Base-by-base conservation (phyloP, 2,329 filamentous ascomycete genomes). In the Exutisphaerella laricina region DNA sequence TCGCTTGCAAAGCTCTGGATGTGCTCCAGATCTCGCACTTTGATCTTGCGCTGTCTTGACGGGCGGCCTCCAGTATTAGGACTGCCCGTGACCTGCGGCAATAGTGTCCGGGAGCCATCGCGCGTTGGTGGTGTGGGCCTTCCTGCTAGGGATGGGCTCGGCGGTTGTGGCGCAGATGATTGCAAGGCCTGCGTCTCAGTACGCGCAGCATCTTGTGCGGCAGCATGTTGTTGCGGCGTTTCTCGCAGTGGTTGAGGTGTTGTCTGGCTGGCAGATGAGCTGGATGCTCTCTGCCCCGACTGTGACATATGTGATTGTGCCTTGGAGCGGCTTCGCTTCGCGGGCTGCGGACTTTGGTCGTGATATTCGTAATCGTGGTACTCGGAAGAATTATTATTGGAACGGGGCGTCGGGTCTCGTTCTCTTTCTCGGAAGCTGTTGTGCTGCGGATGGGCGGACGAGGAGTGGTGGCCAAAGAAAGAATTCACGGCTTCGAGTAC, bases 1-100 rank as follows among this genome's bases (percentile, higher is more conserved):
- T 90, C 84, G 51, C 77, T 82, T 18, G 88, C 88, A 50, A 98
- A 84, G 61, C 79, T 88, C 62, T 92, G 86, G 49, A 98, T 90
- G 61, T 98, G 92, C 30, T 84, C 84, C 37, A 98, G 73, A 64
- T 95, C 88, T 58, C 85, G 85, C 31, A 98, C 82, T 61, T 85
- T 84, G 59, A 97, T 85, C 46, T 76, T 72, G 49, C 69, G 73
- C 26, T 78, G 75, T 21, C 77, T 73, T 56, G 59, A 42, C 25
- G 60, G 53, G 13, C 60, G 47, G 10, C 63, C 51, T n/a, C 61
- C 56, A 10, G 61, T 57, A 21, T 40, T 60, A 14, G 25, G 40
- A 54, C 46, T 49, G 43, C 45, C 56, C 48, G 23, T 59, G 37
- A 31, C 42, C n/a, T 41, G 66, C 65, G 25, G 46, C 21, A 38